Percentiles rank a stretch among this genome's conserved stretches.
Conservation (phyloP, 1,139 yeast genomes). For the Sugiyamaella xylanicola region DNA sequence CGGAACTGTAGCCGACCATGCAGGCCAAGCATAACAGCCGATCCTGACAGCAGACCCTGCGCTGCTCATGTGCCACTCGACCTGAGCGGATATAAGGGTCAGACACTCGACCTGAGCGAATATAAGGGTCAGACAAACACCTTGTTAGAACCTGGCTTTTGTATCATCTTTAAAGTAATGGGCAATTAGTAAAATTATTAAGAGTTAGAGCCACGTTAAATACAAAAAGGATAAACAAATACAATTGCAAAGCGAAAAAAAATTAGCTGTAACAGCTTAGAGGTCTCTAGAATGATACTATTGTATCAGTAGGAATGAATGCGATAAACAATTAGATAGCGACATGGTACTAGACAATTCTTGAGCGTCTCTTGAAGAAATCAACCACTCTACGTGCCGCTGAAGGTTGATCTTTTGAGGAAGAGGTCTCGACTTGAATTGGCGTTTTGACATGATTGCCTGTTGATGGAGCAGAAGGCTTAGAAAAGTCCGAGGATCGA, state of each 20-base stretch:
- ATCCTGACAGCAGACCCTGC: no score
- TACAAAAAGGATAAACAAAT: neutral
- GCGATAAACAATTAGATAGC: neutral
- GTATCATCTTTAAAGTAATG: no score
- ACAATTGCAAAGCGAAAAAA: neutral
- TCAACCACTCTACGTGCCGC: conserved; percentile 42
- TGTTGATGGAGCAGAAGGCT: conserved; percentile 5
- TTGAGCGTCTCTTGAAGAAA: conserved; percentile 43
- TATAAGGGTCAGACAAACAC: no score
- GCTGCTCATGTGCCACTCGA: no score
- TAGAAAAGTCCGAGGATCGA: conserved; percentile 3
- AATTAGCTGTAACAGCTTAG: neutral
- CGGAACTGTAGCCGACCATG: neutral
- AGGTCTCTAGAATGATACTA: neutral
- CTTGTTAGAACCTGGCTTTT: no score
- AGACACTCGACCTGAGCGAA: no score
- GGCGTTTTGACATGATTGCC: conserved; percentile 4
- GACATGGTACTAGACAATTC: conserved; percentile 47
- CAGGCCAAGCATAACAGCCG: neutral
- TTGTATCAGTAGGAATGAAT: neutral
- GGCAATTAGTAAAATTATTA: neutral
- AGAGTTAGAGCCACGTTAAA: neutral
- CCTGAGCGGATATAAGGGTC: no score
- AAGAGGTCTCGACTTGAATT: conserved; percentile 5
- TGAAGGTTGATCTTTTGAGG: conserved; percentile 26